These are phyloP conservation scores for Coniella vitis DNA, from an alignment of 2,329 filamentous ascomycete species.

Conservation along the genomic window DNA sequence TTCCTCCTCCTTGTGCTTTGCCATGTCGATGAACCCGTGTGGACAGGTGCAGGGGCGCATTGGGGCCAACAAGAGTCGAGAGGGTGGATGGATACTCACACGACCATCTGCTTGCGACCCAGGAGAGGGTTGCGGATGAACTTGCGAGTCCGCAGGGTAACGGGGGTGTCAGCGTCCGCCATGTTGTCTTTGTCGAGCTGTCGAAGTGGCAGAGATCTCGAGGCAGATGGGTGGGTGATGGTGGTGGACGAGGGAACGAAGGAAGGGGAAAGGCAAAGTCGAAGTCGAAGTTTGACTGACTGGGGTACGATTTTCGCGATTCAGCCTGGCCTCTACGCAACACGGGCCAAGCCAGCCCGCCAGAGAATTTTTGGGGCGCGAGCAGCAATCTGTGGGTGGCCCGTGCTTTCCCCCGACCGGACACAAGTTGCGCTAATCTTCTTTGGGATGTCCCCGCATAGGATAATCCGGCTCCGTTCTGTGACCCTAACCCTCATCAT, in stretches of 20 bases:
- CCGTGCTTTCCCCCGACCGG: not conserved
- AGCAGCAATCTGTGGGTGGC: constrained; percentile 8
- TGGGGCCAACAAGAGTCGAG: constrained; percentile 14
- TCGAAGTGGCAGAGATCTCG: constrained; percentile 18
- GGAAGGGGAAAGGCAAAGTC: not conserved
- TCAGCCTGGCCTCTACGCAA: not conserved
- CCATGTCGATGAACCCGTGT: not conserved
- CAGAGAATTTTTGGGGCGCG: constrained; percentile 7
- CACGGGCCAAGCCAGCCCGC: not conserved
- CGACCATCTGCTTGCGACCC: constrained; percentile 98
- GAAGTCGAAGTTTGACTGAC: constrained; percentile 2
- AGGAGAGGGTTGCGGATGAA: constrained; percentile 99
- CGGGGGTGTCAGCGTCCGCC: constrained; percentile 73
- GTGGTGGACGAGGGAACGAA: not conserved
- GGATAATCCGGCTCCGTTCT: constrained; percentile 3
- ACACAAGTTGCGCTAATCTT: not conserved
- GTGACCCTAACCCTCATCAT: constrained; percentile 3
- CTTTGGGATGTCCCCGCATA: not conserved
- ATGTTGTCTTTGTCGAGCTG: constrained; percentile 57
- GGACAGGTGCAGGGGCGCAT: not conserved
- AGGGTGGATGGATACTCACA: constrained; percentile 58
- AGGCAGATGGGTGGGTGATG: not conserved
- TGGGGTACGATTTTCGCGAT: constrained; percentile 5
- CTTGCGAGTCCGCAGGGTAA: constrained; percentile 96
- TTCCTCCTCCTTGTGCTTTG: not conserved